Base-by-base conservation (phyloP, 805 yeast genomes). In the Metschnikowia vanudenii region DNA sequence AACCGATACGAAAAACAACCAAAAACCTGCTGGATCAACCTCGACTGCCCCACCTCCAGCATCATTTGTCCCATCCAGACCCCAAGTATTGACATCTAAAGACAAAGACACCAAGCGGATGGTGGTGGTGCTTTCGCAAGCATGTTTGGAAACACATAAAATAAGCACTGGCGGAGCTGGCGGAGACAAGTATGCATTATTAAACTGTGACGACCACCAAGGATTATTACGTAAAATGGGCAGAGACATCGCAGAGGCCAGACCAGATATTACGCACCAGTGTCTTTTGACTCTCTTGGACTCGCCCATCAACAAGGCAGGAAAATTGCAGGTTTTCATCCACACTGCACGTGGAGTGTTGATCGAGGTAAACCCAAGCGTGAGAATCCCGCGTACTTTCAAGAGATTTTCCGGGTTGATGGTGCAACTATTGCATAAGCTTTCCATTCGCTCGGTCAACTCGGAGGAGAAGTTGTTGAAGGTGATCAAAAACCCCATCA, bases 261-360 rank as follows among this genome's bases (percentile, higher is more conserved):
- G 99, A 67, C 99, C 99, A n/a, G 99, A 94, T 67, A 94, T 94
- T 60, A 94, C 99, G 37, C 99, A 94, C 65, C 99, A 92, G 70
- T 94, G 99, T 75, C 79, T 94, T 35, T 76, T 94, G 67, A 92
- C 99, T 3, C 75, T 94, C 54, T 75, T 94, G 59, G 99, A 94
- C 67, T 88, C 97, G n/a, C 99, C 99, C 36, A 86, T 94, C 60
- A 94, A 94, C 73, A 94, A 94, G 69, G 98, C 97, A 6, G 99
- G 99, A 8, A 88, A 82, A 67, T 77, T 94, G 56, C 99, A 94
- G 69, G 99, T 94, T 12, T 94, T 92, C 68, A 90, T 94, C 49
- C 96, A 89, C 58, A 94, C 99, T 11, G 92, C 97, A 16, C 80
- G 92, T 56, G 97, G 96, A 22, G 97, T 94, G 12, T 80, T 94